A percentile compares a stretch with the other conserved stretches of the same genome.
Evolutionary conservation across 2,329 filamentous ascomycete species (phyloP).

Genomic region (Elsinoe arachidis): DNA sequence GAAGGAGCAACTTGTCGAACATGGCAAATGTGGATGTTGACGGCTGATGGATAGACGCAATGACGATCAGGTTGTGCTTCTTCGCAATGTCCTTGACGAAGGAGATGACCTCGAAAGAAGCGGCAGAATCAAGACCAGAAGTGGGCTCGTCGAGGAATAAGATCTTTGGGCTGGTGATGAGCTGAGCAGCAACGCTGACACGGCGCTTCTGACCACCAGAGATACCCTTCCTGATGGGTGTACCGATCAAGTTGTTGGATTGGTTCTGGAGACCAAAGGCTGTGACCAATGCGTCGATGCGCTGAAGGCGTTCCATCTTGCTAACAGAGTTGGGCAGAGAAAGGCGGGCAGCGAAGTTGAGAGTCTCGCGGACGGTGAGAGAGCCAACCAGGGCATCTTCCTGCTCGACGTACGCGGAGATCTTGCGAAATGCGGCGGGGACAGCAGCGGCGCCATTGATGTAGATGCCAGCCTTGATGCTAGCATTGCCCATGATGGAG

Average conservation of each 20-base stretch:
- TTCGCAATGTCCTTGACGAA: conserved; percentile 60
- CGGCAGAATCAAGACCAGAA: conserved; percentile 70
- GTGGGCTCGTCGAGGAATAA: conserved; percentile 80
- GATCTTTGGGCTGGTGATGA: conserved; percentile 73
- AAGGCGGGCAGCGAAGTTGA: conserved; percentile 68
- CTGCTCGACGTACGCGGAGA: conserved; percentile 77
- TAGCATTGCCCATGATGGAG: conserved; percentile 42
- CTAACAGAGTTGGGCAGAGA: conserved; percentile 44
- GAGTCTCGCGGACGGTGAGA: conserved; percentile 69
- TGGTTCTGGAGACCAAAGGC: conserved; percentile 67
- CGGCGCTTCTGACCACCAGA: conserved; percentile 79
- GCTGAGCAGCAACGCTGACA: conserved; percentile 68
- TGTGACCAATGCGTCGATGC: conserved; percentile 58
- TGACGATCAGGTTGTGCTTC: conserved; percentile 63
- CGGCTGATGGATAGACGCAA: conserved; percentile 79
- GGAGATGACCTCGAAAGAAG: conserved; percentile 66
- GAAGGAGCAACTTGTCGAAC: conserved; percentile 69
- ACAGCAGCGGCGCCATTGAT: conserved; percentile 55
- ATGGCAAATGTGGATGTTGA: conserved; percentile 70
- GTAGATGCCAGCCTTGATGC: conserved; percentile 45
- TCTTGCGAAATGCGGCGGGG: conserved; percentile 49
- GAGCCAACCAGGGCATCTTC: conserved; percentile 77
- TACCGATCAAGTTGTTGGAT: conserved; percentile 65
- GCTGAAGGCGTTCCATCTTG: conserved; percentile 50
- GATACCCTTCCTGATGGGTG: conserved; percentile 72